Percentiles rank a stretch among this genome's conserved stretches.
phyloP scores from a whole-genome alignment of 2,329 filamentous ascomycete genomes.

The Aureobasidium musti region DNA sequence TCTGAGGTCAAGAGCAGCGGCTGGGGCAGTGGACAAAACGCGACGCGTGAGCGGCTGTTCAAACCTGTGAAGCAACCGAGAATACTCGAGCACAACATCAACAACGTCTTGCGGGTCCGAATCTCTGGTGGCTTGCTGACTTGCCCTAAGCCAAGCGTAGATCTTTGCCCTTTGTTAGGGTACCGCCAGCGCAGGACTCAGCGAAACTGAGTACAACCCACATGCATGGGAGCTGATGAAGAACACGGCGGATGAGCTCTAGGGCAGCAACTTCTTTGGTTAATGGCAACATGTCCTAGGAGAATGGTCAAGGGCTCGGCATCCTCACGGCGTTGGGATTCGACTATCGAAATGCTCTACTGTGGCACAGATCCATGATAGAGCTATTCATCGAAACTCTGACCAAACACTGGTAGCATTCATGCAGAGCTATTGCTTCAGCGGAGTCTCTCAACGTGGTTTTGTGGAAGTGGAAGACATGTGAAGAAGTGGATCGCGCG shows the following conservation, averaged over 20 bases:
- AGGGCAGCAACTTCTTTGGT: background rate
- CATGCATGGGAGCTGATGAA: background rate
- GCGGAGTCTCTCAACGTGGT: background rate
- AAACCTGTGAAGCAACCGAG: background rate
- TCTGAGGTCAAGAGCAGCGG: background rate
- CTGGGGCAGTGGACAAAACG: background rate
- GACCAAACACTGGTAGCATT: background rate
- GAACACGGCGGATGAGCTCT: background rate
- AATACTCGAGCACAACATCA: background rate
- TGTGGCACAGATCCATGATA: background rate
- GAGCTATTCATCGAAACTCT: background rate
- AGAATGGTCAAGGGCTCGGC: background rate
- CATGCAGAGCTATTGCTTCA: constrained; percentile 6
- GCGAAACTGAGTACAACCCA: background rate
- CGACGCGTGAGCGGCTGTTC: background rate
- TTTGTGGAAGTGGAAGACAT: background rate
- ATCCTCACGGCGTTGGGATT: background rate
- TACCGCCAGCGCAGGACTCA: background rate
- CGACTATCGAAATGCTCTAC: constrained; percentile 11
- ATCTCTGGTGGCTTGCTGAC: constrained; percentile 3
- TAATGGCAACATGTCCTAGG: background rate
- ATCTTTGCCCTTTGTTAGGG: constrained; percentile 13
- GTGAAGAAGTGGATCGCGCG: constrained; percentile 15
- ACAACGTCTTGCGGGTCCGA: background rate
- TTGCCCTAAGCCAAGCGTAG: background rate